Conservation (phyloP, 495 filamentous ascomycete genomes). For the Talaromyces nanjingensis region DNA sequence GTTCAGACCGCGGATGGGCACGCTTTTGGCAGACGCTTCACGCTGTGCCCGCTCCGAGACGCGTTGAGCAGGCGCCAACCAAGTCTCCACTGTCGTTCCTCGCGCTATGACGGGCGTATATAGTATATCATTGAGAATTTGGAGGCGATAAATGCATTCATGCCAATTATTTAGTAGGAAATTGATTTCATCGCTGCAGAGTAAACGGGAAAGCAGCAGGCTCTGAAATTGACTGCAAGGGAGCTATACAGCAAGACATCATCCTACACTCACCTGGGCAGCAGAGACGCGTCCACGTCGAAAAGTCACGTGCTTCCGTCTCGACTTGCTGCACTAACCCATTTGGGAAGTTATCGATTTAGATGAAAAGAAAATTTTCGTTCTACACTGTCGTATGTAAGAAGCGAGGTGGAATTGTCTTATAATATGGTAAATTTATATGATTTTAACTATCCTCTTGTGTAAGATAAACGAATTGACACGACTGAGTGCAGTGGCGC, state of each 20-base stretch:
- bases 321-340: background rate
- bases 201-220: background rate
- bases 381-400: background rate
- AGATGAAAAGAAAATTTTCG: background rate
- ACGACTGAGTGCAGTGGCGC: background rate
- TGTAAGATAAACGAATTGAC: background rate
- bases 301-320: background rate
- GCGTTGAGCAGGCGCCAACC: constrained; percentile 41
- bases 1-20: constrained; percentile 40
- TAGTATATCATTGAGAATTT: background rate
- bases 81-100: constrained; percentile 24
- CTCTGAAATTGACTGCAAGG: background rate
- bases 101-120: constrained; percentile 7
- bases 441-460: background rate
- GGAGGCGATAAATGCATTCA: constrained; percentile 10
- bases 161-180: constrained; percentile 5
- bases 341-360: background rate
- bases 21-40: constrained; percentile 15
- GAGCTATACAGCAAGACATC: background rate
- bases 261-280: background rate
- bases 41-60: constrained; percentile 32
- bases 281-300: background rate
- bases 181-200: background rate
- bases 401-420: background rate
- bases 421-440: background rate